These are phyloP conservation scores for Aureobasidium sp. DNA, from an alignment of 2,329 filamentous ascomycete genomes.

Conservation along the genomic window DNA sequence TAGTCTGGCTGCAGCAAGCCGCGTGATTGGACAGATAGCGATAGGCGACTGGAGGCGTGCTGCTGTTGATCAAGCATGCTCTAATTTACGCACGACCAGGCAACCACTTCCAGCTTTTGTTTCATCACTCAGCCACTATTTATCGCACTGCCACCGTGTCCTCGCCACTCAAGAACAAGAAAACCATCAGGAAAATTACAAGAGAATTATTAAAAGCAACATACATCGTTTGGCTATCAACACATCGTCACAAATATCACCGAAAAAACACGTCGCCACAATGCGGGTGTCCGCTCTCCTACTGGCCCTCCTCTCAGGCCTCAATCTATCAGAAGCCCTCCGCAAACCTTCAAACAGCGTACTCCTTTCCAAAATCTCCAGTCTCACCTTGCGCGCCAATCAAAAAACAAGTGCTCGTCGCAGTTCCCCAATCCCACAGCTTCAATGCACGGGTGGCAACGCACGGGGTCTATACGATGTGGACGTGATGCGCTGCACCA, in stretches of 20 bases:
- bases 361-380: constrained; percentile 58
- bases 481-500: constrained; percentile 82
- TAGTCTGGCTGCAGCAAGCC: background rate
- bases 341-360: constrained; percentile 36
- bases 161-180: constrained; percentile 11
- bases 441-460: constrained; percentile 63
- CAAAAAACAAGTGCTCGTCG: constrained; percentile 67
- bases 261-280: background rate
- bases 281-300: constrained; percentile 5
- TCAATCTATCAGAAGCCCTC: constrained; percentile 7
- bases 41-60: background rate
- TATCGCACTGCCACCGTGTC: constrained; percentile 3
- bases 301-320: constrained; percentile 13
- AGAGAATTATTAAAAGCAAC: background rate
- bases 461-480: constrained; percentile 57
- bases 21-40: background rate
- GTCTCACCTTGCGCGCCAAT: constrained; percentile 65
- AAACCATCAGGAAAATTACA: background rate
- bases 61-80: background rate
- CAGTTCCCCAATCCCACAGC: constrained; percentile 60
- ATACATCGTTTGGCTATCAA: background rate
- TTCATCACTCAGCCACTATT: background rate
- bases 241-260: background rate
- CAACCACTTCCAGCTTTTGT: constrained; percentile 4
- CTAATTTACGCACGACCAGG: constrained; percentile 8